Base-by-base conservation (phyloP, 345 rosid genomes). In the Carallia pectinifolia region DNA sequence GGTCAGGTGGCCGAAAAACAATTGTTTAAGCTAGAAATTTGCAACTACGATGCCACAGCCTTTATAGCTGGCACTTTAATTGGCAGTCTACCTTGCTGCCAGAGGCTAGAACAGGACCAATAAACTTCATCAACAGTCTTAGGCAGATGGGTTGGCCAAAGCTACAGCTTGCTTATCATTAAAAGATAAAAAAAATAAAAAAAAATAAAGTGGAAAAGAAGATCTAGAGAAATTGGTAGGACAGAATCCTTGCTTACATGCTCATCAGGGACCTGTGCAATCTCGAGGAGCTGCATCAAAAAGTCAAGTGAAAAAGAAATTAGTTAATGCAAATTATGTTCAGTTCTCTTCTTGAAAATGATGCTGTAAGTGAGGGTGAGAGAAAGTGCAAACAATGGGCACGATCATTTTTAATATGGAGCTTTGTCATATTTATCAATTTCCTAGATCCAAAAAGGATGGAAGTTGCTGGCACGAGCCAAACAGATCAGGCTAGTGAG, bases 191-290 rank as follows among this genome's bases (percentile, higher is more conserved):
- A 38, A 34, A 64, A 13, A 47, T 23, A 37, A 40, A 58, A 63
- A 3, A 6, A 27, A 6, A 52, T 33, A 18, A 15, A 66, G 75
- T 7, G 27, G 64, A 63, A 31, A 44, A 36, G 15, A 18, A 39
- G 15, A 44, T 12, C 33, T 60, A 50, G 23, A 29, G 13, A 66
- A 23, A 33, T 62, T 17, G 65, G 67, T 10, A 77, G 60, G 53
- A 59, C 23, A 3, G 39, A 58, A 58, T 1, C n/a, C 54, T 5
- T 7, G 71, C 99, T 90, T 86, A 95, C 99, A 76, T 92, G 91
- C 74, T 88, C 89, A 86, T 90, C 89, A 75, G 97, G 86, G 78
- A 95, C 99, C 81, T 95, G 99, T 34, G 99, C 99, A 65, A 95
- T 95, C 83, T 95, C 99, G 74, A 95, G 79, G 54, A 92, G 97